Evolutionary conservation across 129 eudicot genomes (phyloP).

Genomic region (Smallanthus sonchifolius): DNA sequence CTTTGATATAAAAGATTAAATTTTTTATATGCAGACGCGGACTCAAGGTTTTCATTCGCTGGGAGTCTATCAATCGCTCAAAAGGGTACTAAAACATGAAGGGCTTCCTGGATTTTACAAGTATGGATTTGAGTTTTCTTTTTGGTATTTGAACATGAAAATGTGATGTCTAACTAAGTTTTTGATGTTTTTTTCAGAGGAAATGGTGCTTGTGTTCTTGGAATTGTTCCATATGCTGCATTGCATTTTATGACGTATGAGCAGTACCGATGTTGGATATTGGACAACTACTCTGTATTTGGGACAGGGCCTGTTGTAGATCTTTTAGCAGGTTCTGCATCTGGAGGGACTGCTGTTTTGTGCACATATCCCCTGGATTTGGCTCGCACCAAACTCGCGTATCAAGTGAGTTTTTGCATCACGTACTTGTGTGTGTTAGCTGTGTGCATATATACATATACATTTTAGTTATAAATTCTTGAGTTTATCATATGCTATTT

Average conservation of each 20-base stretch:
- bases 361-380: conserved; percentile 97
- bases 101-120: conserved; percentile 84
- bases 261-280: conserved; percentile 71
- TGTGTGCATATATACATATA: not conserved
- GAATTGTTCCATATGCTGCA: conserved; percentile 93
- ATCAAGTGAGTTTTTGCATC: conserved; percentile 52
- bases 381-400: conserved; percentile 97
- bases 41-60: conserved; percentile 79
- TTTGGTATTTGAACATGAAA: not conserved
- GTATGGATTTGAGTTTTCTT: conserved; percentile 36
- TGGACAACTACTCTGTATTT: conserved; percentile 59
- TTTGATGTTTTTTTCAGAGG: conserved; percentile 49
- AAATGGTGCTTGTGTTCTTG: conserved; percentile 92
- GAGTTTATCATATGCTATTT: not conserved
- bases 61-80: conserved; percentile 76
- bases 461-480: not conserved
- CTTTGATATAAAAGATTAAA: not conserved
- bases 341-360: conserved; percentile 97
- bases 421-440: not conserved
- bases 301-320: conserved; percentile 95
- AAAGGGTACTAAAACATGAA: conserved; percentile 80
- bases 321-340: conserved; percentile 94
- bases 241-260: conserved; percentile 97
- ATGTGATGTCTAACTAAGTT: not conserved
- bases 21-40: conserved; percentile 57